These are phyloP conservation scores for Ceratonia siliqua DNA, from an alignment of 306 rosid genomes.

Conservation along the genomic window DNA sequence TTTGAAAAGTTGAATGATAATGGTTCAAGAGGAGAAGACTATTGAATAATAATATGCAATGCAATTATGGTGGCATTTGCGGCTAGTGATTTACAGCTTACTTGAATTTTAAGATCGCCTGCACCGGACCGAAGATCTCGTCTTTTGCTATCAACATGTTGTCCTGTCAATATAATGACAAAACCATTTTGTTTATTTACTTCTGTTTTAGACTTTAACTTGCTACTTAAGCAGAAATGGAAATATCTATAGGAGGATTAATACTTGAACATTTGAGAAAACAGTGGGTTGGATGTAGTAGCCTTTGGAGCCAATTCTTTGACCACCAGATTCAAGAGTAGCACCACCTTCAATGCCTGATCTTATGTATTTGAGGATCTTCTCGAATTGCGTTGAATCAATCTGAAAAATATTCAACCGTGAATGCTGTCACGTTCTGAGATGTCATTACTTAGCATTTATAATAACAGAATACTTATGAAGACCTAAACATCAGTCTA, in stretches of 20 bases:
- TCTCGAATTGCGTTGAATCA: conserved; percentile 59
- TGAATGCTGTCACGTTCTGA: background rate
- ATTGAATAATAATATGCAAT: conserved; percentile 12
- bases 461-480: background rate
- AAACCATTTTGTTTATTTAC: conserved; percentile 33
- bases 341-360: conserved; percentile 72
- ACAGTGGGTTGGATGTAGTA: conserved; percentile 77
- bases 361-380: conserved; percentile 64
- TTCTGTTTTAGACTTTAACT: background rate
- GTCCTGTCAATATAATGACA: conserved; percentile 46
- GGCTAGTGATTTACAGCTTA: conserved; percentile 28
- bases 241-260: background rate
- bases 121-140: conserved; percentile 82
- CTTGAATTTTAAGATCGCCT: conserved; percentile 73
- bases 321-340: conserved; percentile 76
- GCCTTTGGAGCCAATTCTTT: conserved; percentile 75
- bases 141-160: conserved; percentile 80
- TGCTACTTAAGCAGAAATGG: background rate
- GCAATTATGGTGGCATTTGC: background rate
- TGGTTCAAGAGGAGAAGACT: background rate
- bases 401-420: conserved; percentile 41
- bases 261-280: conserved; percentile 74
- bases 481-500: background rate
- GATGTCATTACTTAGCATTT: conserved; percentile 1
- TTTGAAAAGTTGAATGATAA: conserved; percentile 5